These are phyloP conservation scores for Nephelium lappaceum DNA, from an alignment of 345 rosid species.

Conservation along the genomic window DNA sequence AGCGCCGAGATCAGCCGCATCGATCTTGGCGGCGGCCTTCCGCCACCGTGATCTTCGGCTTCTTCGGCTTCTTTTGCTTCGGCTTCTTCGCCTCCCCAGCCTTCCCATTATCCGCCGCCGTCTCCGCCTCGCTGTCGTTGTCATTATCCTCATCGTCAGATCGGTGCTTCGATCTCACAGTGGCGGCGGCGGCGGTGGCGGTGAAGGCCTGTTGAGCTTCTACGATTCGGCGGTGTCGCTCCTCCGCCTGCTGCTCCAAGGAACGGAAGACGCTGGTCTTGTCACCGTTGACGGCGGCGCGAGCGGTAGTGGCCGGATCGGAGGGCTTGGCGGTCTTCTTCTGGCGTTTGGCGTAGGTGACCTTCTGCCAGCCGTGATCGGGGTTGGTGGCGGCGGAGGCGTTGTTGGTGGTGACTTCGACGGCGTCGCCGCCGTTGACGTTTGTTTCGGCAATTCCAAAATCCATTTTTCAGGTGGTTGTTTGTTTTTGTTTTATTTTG, in stretches of 20 bases:
- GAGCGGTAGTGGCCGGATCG: constrained; percentile 16
- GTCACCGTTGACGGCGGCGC: constrained; percentile 27
- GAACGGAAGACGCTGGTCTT: constrained; percentile 43
- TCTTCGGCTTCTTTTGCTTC: constrained; percentile 67
- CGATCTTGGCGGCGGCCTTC: constrained; percentile 73
- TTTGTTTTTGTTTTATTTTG: constrained; percentile 2
- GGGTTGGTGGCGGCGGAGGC: constrained; percentile 21
- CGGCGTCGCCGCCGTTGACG: constrained; percentile 39
- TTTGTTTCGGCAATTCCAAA: constrained; percentile 36
- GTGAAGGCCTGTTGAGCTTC: constrained; percentile 37
- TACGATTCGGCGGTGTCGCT: constrained; percentile 45
- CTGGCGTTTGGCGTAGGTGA: constrained; percentile 64
- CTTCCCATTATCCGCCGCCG: constrained; percentile 30
- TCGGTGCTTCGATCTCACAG: constrained; percentile 41
- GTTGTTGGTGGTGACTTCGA: constrained; percentile 20
- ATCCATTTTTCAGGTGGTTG: constrained; percentile 19
- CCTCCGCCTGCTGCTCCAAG: constrained; percentile 58
- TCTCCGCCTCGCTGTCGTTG: constrained; percentile 46
- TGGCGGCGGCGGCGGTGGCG: constrained; percentile 19
- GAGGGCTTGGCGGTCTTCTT: constrained; percentile 47
- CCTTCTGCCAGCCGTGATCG: constrained; percentile 84
- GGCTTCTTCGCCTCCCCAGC: constrained; percentile 39
- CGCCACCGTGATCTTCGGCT: constrained; percentile 65
- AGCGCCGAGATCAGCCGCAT: constrained; percentile 51
- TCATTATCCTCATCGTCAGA: constrained; percentile 42